Base-by-base conservation (phyloP, 257 asterid species). In the Primulina tabacum region DNA sequence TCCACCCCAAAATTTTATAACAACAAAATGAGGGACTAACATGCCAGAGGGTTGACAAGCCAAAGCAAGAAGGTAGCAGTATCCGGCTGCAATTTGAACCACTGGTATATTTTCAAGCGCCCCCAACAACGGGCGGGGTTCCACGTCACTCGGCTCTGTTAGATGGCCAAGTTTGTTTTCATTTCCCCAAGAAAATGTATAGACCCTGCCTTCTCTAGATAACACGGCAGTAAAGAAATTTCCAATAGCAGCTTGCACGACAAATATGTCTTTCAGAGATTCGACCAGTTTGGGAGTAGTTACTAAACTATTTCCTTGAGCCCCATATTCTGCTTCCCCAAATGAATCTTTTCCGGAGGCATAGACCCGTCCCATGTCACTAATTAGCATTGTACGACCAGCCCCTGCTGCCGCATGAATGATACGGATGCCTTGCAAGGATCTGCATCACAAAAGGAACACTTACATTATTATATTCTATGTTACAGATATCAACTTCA, bases 31-130 rank as follows among this genome's bases (percentile, higher is more conserved):
- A 67, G 67, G 69, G 68, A 72, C 97, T 88, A 76, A 95, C 99
- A 95, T 95, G 81, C 96, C 95, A 78, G 85, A 64, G 58, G 97
- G 97, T 72, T 95, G 95, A 79, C 96, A 95, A 70, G 99, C 95
- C 88, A 95, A 77, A 71, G 95, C 96, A 71, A 92, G 99, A 79
- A 95, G 98, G 75, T 91, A 95, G 86, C 99, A 95, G 71, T 95
- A 92, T 75, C 99, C 99, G 34, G 99, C 98, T 26, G 99, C 97
- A 68, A 95, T 92, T 81, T 95, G 99, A 78, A 95, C 98, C 32
- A 92, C 98, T 0, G 96, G 98, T 33, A 80, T 74, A 79, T 88
- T 81, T 75, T 89, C 97, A 53, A 95, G 97, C 4, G 88, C 83
- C 67, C 98, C 99, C 78, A 88, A 57, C 76, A 95, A 77, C 0